Evolutionary conservation across 2,329 filamentous ascomycete genomes (phyloP), one percentile per base, ranked within the genome.

Genomic region (Fusarium ramigenum): DNA sequence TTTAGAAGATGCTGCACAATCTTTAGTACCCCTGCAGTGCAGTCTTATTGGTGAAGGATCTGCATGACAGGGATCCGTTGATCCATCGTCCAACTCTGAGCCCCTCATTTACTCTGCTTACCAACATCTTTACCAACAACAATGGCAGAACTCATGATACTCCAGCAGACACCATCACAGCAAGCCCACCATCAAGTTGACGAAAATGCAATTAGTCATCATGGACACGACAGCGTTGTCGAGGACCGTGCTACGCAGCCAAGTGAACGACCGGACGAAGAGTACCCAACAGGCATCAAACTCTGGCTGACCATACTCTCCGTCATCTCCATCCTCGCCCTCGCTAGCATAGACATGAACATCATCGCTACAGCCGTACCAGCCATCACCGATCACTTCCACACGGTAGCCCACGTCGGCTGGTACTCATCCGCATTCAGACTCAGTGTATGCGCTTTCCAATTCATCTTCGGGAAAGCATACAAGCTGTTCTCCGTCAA

Each of bases 371-470:
- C 75, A 2, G 76, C 73, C 30, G 60, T 77, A n/a, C 75, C 82
- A 72, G 19, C 69, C 43, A 53, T 79, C 75, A 78, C 73, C 3
- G 72, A 79, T 7, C 62, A 78, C 23, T 78, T 78, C 8, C 76
- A 77, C 10, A 76, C 71, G 1, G 62, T 77, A 12, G 63, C 66
- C 9, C 70, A 78, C 30, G 30, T 78, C 1, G 75, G 76, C 4
- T 78, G 77, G 76, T 78, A 79, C 52, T 68, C 72, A 8, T 74
- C 75, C 2, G 67, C 70, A 7, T 84, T 81, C 34, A 78, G 75
- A 30, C 83, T 84, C 63, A 86, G 78, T 5, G 72, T 85, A 47
- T 78, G 82, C 37, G 78, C 85, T 36, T 86, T 86, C 63, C 71
- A 73, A 4, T 73, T 73, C 21, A 30, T 73, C 9, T 73, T 70